Percentiles rank a stretch among this genome's conserved stretches.
phyloP scores from a whole-genome alignment of 805 yeast species.

The Metschnikowia noctiluminum region DNA sequence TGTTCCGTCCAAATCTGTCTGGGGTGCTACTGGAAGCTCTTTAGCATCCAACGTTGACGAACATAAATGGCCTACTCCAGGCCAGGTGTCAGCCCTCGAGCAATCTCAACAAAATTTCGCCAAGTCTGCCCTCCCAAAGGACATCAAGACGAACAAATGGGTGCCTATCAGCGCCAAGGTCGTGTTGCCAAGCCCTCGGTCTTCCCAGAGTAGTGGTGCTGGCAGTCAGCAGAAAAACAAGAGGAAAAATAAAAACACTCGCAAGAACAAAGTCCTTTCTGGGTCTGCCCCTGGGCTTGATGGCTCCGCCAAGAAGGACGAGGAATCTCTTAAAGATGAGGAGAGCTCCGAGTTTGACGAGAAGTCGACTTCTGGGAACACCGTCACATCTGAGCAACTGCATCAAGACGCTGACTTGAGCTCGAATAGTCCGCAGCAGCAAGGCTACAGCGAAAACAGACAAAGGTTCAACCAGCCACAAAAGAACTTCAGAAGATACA shows the following conservation, averaged over 20 bases:
- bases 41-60: slow-evolving; percentile 33
- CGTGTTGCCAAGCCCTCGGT: slow-evolving; percentile 37
- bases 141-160: slow-evolving; percentile 44
- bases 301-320: slow-evolving; percentile 11
- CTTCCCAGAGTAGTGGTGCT: slow-evolving; percentile 18
- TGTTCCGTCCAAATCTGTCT: slow-evolving; percentile 41
- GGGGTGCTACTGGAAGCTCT: slow-evolving; percentile 32
- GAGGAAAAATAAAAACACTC: slow-evolving; percentile 24
- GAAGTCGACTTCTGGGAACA: slow-evolving; percentile 2
- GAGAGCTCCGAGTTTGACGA: slow-evolving; percentile 7
- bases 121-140: slow-evolving; percentile 21
- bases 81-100: slow-evolving; percentile 22
- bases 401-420: slow-evolving; percentile 6
- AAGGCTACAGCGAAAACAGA: slow-evolving; percentile 9
- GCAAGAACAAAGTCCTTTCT: slow-evolving; percentile 15
- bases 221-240: slow-evolving; percentile 23
- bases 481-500: slow-evolving; percentile 28
- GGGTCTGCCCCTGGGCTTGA: slow-evolving; percentile 9
- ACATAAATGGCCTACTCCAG: slow-evolving; percentile 44
- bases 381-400: slow-evolving; percentile 8
- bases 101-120: slow-evolving; percentile 15
- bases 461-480: slow-evolving; percentile 19
- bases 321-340: slow-evolving; percentile 10
- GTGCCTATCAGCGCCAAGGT: slow-evolving; percentile 44
- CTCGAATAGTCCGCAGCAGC: slow-evolving; percentile 11